A percentile compares a stretch with the other conserved stretches of the same genome.
phyloP scores from a whole-genome alignment of 306 rosid genomes.

The Trichosanthes truncata region DNA sequence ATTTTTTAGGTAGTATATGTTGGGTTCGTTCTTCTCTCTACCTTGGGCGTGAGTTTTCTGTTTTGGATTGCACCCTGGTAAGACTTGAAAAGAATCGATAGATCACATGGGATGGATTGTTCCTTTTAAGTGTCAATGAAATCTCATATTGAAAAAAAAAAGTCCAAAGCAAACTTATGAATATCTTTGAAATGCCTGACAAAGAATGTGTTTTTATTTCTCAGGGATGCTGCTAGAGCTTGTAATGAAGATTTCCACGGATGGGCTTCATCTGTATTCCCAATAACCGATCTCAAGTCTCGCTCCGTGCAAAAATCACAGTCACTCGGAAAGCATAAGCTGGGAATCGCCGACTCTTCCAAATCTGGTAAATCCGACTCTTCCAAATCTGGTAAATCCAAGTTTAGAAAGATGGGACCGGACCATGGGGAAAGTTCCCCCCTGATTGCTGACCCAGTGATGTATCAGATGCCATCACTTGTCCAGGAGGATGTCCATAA shows the following conservation, averaged over 20 bases:
- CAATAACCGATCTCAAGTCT: constrained; percentile 43
- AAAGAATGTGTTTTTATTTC: not conserved
- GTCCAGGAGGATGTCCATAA: constrained; percentile 23
- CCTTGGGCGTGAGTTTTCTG: not conserved
- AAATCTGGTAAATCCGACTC: constrained; percentile 45
- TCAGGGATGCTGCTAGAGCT: constrained; percentile 65
- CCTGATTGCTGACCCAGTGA: constrained; percentile 26
- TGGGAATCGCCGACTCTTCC: constrained; percentile 25
- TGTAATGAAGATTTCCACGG: constrained; percentile 55
- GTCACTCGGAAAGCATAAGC: constrained; percentile 75
- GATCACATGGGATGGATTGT: not conserved
- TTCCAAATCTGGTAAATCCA: constrained; percentile 51
- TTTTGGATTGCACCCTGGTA: not conserved
- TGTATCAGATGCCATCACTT: constrained; percentile 22
- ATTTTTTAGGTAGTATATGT: not conserved
- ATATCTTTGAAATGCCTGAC: not conserved
- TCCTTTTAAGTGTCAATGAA: not conserved
- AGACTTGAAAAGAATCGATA: not conserved
- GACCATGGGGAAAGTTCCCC: constrained; percentile 43
- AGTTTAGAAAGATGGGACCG: constrained; percentile 34
- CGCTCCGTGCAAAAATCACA: constrained; percentile 51
- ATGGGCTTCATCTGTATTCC: constrained; percentile 87
- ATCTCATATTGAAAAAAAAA: not conserved
- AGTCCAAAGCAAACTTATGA: not conserved
- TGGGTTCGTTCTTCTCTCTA: not conserved